Evolutionary conservation across 805 yeast species (phyloP).

Genomic region (Pichia deserticola): DNA sequence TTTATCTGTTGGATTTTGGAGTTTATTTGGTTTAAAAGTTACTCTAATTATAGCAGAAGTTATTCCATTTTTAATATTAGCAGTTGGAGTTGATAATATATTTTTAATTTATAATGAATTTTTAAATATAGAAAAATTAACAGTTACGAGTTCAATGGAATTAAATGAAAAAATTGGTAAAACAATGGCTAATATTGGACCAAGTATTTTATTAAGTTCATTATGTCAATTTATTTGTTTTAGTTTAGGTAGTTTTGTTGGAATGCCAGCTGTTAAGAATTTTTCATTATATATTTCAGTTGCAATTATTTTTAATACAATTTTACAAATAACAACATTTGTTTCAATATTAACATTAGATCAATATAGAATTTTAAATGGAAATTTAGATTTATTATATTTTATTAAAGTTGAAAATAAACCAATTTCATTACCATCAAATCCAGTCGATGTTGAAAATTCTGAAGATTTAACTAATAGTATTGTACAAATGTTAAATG

Average conservation of each 20-base stretch:
- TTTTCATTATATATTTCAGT: slow-evolving; percentile 89
- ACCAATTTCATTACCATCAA: slow-evolving; percentile 11
- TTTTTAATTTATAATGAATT: slow-evolving; percentile 80
- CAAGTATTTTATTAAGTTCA: slow-evolving; percentile 76
- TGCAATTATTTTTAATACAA: slow-evolving; percentile 69
- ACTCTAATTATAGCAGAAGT: slow-evolving; percentile 94
- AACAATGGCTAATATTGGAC: slow-evolving; percentile 72
- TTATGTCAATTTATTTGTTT: slow-evolving; percentile 75
- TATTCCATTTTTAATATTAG: slow-evolving; percentile 85
- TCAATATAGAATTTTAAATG: slow-evolving; percentile 50
- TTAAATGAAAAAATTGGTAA: slow-evolving; percentile 53
- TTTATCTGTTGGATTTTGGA: slow-evolving; percentile 76
- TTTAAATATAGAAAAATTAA: slow-evolving; percentile 40
- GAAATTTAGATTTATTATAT: slow-evolving; percentile 55
- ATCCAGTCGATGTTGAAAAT: slow-evolving; percentile 7
- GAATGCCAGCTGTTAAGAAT: slow-evolving; percentile 94
- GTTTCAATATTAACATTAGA: slow-evolving; percentile 65
- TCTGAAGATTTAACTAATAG: slow-evolving; percentile 12
- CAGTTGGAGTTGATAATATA: slow-evolving; percentile 91
- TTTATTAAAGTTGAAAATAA: slow-evolving; percentile 31
- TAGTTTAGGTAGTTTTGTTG: slow-evolving; percentile 66
- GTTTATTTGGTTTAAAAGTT: slow-evolving; percentile 70
- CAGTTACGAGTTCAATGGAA: slow-evolving; percentile 29
- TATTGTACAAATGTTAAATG: slow-evolving; percentile 19
- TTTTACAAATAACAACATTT: slow-evolving; percentile 76